Evolutionary conservation across 805 yeast genomes (phyloP).

Genomic region (Monosporozyma servazzii): DNA sequence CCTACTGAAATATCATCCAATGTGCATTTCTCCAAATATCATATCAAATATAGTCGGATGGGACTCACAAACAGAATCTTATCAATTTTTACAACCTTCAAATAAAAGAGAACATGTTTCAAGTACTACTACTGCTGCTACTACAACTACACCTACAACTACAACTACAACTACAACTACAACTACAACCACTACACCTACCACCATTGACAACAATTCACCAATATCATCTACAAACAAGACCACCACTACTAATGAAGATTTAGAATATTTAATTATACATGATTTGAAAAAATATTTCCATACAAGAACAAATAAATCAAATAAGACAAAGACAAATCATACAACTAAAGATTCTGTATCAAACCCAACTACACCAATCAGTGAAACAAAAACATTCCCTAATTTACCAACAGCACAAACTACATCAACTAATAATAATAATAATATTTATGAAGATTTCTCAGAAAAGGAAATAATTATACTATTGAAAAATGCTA

Average conservation of each 20-base stretch:
- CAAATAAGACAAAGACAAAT: not conserved
- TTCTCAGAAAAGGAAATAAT: slow-evolving; percentile 42
- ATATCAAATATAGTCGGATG: slow-evolving; percentile 41
- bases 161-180: not conserved
- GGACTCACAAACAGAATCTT: slow-evolving; percentile 16
- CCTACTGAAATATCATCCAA: slow-evolving; percentile 73
- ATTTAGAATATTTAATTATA: slow-evolving; percentile 33
- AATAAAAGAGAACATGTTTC: not conserved
- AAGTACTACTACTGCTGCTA: not conserved
- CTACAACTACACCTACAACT: no score
- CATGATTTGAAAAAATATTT: slow-evolving; percentile 57
- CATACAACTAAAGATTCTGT: not conserved
- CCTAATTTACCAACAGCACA: not conserved
- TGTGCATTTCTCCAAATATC: slow-evolving; percentile 66
- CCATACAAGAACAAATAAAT: slow-evolving; percentile 18
- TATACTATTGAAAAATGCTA: slow-evolving; percentile 47
- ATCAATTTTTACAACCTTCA: slow-evolving; percentile 2
- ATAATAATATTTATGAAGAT: not conserved
- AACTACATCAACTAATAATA: slow-evolving; percentile 1
- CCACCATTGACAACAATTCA: not conserved
- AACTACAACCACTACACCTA: not conserved
- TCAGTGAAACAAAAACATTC: not conserved
- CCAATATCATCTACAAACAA: not conserved
- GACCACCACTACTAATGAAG: slow-evolving; percentile 8
- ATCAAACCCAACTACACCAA: not conserved